phyloP scores from a whole-genome alignment of 495 filamentous ascomycete species.

The Penicillium macrosclerotiorum region DNA sequence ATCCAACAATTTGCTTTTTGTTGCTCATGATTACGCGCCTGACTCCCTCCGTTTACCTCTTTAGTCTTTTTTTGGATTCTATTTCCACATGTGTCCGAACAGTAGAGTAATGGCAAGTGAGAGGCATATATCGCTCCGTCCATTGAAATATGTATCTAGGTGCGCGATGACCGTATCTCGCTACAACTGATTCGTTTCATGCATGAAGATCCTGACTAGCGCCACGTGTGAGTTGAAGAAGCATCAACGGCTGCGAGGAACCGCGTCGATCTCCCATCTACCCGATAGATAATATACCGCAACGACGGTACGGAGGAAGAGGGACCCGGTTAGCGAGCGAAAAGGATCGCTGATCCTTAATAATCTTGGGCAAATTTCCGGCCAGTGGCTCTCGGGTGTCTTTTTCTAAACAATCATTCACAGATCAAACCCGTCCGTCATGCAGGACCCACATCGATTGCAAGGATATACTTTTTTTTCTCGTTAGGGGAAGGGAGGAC shows the following conservation, averaged over 20 bases:
- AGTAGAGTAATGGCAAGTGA: too few species aligned
- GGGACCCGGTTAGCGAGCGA: constrained; percentile 8
- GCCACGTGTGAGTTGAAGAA: constrained; percentile 43
- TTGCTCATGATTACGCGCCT: too few species aligned
- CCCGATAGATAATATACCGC: constrained; percentile 27
- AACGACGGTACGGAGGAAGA: background rate
- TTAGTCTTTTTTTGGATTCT: background rate
- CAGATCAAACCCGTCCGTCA: constrained; percentile 18
- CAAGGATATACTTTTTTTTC: constrained; percentile 12
- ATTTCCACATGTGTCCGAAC: too few species aligned
- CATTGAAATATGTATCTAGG: background rate
- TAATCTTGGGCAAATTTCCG: constrained; percentile 18
- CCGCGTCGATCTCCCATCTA: constrained; percentile 44
- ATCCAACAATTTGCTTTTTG: too few species aligned
- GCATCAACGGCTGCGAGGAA: constrained; percentile 47
- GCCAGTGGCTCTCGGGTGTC: constrained; percentile 6
- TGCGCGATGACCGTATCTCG: constrained; percentile 5
- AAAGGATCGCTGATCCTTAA: constrained; percentile 15
- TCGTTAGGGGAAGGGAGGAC: background rate
- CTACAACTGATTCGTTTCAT: constrained; percentile 21
- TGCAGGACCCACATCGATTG: constrained; percentile 27
- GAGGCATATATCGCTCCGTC: background rate
- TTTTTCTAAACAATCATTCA: constrained; percentile 19
- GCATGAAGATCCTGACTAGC: constrained; percentile 47
- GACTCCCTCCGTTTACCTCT: background rate